A percentile compares a stretch with the other conserved stretches of the same genome.
These are phyloP conservation scores for Wilcoxina mikolae DNA, from an alignment of 495 filamentous ascomycete species.

Conservation along the genomic window DNA sequence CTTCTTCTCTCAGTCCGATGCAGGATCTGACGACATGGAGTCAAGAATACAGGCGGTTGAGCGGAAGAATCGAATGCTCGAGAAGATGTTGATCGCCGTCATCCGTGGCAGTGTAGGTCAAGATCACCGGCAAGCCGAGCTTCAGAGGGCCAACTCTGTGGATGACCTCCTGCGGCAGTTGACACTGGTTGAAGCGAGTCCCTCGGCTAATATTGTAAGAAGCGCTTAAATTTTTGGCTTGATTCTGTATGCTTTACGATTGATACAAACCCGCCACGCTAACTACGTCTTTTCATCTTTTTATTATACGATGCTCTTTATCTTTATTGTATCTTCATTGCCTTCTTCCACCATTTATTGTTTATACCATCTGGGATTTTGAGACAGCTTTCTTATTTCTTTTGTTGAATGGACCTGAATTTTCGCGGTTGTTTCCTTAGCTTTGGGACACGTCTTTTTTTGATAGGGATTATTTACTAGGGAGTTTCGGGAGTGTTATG, in stretches of 20 bases:
- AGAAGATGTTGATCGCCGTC: slow-evolving; percentile 30
- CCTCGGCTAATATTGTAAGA: background rate
- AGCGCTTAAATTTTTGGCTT: background rate
- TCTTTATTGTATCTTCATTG: background rate
- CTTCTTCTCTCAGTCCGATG: background rate
- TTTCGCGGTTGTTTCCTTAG: no score
- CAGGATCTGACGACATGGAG: slow-evolving; percentile 11
- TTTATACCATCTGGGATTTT: no score
- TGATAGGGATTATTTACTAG: background rate
- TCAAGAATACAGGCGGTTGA: slow-evolving; percentile 26
- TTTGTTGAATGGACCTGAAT: no score
- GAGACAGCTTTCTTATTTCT: no score
- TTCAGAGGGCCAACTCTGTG: slow-evolving; percentile 23
- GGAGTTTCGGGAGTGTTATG: background rate
- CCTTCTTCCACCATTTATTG: background rate
- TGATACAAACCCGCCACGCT: background rate
- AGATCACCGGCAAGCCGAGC: slow-evolving; percentile 14
- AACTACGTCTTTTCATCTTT: background rate
- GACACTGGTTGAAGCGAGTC: background rate
- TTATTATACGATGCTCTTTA: background rate
- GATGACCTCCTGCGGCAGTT: slow-evolving; percentile 25
- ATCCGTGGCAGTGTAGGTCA: slow-evolving; percentile 24
- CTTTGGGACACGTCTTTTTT: background rate
- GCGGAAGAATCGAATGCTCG: slow-evolving; percentile 30
- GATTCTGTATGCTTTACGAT: background rate